phyloP scores from a whole-genome alignment of 75 land plant genomes.

The Isoetes taiwanensis region DNA sequence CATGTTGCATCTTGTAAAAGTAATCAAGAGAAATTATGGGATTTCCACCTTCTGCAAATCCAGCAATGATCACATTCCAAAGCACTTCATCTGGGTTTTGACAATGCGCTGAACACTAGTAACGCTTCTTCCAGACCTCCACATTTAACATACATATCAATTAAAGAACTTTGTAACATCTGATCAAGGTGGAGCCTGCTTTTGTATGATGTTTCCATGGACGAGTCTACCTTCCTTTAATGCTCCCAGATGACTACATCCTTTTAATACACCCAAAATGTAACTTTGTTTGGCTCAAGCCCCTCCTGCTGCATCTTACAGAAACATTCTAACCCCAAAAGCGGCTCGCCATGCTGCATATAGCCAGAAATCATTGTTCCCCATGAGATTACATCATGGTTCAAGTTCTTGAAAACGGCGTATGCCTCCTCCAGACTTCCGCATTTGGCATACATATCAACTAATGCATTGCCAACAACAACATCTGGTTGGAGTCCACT shows the following conservation, averaged over 20 bases:
- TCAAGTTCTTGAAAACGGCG: background rate
- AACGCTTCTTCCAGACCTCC: conserved; percentile 2
- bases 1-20: conserved; percentile 8
- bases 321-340: background rate
- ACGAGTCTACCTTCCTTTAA: too few species aligned
- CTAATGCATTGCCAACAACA: conserved; percentile 3
- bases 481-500: background rate
- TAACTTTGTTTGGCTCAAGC: conserved; percentile 2
- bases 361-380: background rate
- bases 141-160: background rate
- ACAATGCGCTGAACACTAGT: background rate
- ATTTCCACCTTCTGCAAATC: background rate
- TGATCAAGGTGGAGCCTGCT: too few species aligned
- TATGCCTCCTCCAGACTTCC: conserved; percentile 8
- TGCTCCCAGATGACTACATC: too few species aligned
- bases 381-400: background rate
- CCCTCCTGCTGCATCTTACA: conserved; percentile 11
- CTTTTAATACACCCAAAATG: too few species aligned
- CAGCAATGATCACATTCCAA: conserved; percentile 13
- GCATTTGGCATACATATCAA: conserved; percentile 7
- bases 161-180: too few species aligned
- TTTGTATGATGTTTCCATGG: too few species aligned
- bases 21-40: background rate
- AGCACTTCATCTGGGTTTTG: background rate
- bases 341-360: background rate